These are phyloP conservation scores for Tolypocladium ophioglossoides DNA, from an alignment of 2,329 filamentous ascomycete species.

Conservation along the genomic window DNA sequence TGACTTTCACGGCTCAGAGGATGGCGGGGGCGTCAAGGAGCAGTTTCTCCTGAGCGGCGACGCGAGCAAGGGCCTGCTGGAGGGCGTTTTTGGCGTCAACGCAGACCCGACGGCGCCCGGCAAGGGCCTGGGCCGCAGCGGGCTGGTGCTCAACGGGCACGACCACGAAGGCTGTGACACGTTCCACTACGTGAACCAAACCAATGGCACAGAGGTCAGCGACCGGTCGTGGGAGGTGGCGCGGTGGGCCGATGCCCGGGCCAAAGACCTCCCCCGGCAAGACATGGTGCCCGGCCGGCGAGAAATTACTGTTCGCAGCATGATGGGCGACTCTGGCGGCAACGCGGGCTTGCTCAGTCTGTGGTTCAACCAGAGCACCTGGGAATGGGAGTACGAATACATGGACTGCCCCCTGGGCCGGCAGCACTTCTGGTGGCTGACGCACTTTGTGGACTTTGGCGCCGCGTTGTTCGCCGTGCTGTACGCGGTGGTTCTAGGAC, in stretches of 20 bases:
- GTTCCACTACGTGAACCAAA: conserved; percentile 69
- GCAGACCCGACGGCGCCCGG: conserved; percentile 47
- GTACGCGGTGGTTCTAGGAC: conserved; percentile 12
- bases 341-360: conserved; percentile 80
- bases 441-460: conserved; percentile 62
- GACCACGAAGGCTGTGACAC: conserved; percentile 93
- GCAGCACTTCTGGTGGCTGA: conserved; percentile 90
- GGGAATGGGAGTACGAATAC: conserved; percentile 78
- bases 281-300: conserved; percentile 53
- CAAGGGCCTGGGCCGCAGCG: conserved; percentile 55
- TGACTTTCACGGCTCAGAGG: conserved; percentile 57
- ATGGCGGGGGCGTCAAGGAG: conserved; percentile 67
- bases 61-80: conserved; percentile 64
- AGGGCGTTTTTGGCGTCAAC: conserved; percentile 74
- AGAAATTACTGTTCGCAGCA: conserved; percentile 89
- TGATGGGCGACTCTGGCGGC: conserved; percentile 96
- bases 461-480: conserved; percentile 21
- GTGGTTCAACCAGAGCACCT: conserved; percentile 69
- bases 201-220: conserved; percentile 24
- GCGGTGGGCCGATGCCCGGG: conserved; percentile 34
- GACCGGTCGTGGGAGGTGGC: conserved; percentile 40
- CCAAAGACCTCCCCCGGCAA: conserved; percentile 27
- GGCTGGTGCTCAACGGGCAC: conserved; percentile 83
- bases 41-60: conserved; percentile 79
- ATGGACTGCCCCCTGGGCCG: conserved; percentile 66